These are phyloP conservation scores for Poa annua DNA, from an alignment of 176 grass and related monocot genomes.

Conservation along the genomic window DNA sequence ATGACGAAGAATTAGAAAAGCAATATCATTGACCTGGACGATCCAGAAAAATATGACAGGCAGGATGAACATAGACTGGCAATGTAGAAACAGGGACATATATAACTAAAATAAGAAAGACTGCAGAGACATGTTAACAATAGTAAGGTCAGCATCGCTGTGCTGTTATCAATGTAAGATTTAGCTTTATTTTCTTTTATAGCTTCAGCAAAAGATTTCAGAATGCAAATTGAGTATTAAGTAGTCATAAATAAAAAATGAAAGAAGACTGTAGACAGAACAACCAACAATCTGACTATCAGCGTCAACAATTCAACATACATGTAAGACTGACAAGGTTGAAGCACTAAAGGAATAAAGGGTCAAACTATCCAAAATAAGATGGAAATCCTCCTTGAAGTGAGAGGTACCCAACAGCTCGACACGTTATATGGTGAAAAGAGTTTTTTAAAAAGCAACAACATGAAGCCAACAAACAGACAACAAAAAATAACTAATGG, in stretches of 20 bases:
- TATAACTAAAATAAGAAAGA: not conserved
- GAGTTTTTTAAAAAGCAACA: not conserved
- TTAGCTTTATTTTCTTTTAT: not conserved
- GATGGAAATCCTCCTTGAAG: not conserved
- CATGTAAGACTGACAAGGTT: not conserved
- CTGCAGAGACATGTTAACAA: not conserved
- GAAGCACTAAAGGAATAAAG: not conserved
- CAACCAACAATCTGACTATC: not conserved
- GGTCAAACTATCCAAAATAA: not conserved
- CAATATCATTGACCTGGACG: not conserved
- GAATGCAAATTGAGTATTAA: not conserved
- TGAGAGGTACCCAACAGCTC: not conserved
- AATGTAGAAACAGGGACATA: not conserved
- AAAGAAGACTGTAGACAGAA: not conserved
- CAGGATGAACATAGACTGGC: not conserved
- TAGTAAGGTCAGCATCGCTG: not conserved
- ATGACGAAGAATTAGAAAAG: conserved; percentile 8
- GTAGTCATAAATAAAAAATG: not conserved
- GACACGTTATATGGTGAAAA: not conserved
- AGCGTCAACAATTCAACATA: not conserved
- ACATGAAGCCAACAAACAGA: conserved; percentile 4
- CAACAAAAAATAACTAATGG: not conserved
- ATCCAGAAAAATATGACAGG: conserved; percentile 3
- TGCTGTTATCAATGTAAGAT: not conserved
- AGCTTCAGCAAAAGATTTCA: not conserved